Evolutionary conservation across 331 rosid species (phyloP).

Genomic region (Quercus phellos): DNA sequence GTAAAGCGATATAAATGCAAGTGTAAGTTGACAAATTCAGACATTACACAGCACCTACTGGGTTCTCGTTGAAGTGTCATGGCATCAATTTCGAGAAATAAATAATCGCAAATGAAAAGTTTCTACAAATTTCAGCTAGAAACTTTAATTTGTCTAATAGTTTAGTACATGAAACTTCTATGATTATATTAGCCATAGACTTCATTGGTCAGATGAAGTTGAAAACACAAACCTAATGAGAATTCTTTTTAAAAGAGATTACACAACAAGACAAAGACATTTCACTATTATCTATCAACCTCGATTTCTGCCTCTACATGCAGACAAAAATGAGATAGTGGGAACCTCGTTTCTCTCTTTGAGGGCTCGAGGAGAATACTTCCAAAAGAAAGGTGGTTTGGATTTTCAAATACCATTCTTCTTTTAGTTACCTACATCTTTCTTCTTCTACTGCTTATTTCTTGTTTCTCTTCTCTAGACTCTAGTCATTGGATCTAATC

Average conservation of each 20-base stretch:
- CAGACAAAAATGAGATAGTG: constrained; percentile 38
- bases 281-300: constrained; percentile 19
- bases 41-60: neutral
- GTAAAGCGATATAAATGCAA: neutral
- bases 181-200: constrained; percentile 18
- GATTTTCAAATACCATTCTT: constrained; percentile 24
- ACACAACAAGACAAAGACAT: constrained; percentile 32
- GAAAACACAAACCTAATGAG: neutral
- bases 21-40: neutral
- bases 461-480: neutral
- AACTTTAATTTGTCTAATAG: constrained; percentile 8
- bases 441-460: neutral
- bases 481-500: constrained; percentile 5
- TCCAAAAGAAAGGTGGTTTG: constrained; percentile 31
- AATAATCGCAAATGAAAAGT: neutral
- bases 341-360: constrained; percentile 34
- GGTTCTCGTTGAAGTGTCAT: neutral
- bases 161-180: constrained; percentile 27
- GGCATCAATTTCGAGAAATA: neutral
- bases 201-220: constrained; percentile 16
- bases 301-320: constrained; percentile 28
- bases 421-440: constrained; percentile 18
- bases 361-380: constrained; percentile 69
- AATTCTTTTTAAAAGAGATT: neutral
- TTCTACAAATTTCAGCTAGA: constrained; percentile 13